Percentiles rank a stretch among this genome's conserved stretches.
phyloP scores from a whole-genome alignment of 2,329 filamentous ascomycete genomes.

The Arthrobotrys pseudoclavata region DNA sequence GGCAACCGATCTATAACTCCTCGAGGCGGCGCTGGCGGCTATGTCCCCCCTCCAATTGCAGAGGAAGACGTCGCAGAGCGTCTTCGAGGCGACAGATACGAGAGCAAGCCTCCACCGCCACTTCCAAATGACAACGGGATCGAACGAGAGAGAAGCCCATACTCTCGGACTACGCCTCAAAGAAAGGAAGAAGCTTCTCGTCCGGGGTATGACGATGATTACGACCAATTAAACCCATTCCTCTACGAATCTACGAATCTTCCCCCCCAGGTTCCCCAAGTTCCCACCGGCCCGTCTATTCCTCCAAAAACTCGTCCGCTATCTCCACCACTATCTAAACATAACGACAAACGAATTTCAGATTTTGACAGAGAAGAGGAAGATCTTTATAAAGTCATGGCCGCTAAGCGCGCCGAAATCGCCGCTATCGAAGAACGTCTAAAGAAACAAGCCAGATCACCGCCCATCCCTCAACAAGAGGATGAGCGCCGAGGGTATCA shows the following conservation, averaged over 20 bases:
- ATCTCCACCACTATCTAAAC: constrained; percentile 45
- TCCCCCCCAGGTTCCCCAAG: not conserved
- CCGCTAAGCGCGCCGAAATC: constrained; percentile 54
- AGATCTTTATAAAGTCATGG: constrained; percentile 58
- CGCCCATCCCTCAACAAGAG: constrained; percentile 14
- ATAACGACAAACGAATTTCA: constrained; percentile 48
- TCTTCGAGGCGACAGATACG: constrained; percentile 44
- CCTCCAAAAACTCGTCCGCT: constrained; percentile 45
- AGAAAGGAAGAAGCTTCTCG: constrained; percentile 38
- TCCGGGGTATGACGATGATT: constrained; percentile 39
- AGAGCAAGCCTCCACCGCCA: constrained; percentile 51
- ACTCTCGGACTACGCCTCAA: constrained; percentile 35
- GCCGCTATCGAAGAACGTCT: constrained; percentile 52
- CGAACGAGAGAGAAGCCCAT: constrained; percentile 52
- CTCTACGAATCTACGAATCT: constrained; percentile 30
- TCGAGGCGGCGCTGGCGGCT: constrained; percentile 34
- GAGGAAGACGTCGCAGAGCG: constrained; percentile 36
- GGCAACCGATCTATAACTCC: constrained; percentile 48
- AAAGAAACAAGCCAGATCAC: constrained; percentile 33
- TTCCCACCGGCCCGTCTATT: constrained; percentile 36
- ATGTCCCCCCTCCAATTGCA: constrained; percentile 36
- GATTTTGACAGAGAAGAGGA: constrained; percentile 58
- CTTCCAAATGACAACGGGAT: constrained; percentile 55
- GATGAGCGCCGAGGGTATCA: not conserved
- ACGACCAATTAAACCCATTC: constrained; percentile 27